Percentiles rank a stretch among this genome's conserved stretches.
Conservation (phyloP, 352 stramenopile species). For the Phytophthora idaei region DNA sequence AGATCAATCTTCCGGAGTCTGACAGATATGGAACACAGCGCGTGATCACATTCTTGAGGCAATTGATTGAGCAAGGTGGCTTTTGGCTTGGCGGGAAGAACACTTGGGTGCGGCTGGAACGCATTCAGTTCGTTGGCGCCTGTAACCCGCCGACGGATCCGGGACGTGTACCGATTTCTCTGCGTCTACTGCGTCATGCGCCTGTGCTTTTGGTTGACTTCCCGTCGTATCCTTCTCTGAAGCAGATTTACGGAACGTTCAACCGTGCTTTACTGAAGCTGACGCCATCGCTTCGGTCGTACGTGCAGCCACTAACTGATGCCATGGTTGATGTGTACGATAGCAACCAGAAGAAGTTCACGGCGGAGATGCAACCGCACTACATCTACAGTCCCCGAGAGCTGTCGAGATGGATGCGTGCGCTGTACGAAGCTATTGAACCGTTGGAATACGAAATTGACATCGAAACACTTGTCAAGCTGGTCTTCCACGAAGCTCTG, state of each 20-base stretch:
- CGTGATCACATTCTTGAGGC: conserved; percentile 99
- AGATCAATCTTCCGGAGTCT: conserved; percentile 99
- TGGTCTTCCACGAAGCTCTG: conserved; percentile 99
- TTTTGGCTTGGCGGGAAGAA: conserved; percentile 90
- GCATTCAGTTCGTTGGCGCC: conserved; percentile 97
- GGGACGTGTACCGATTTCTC: conserved; percentile 96
- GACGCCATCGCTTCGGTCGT: conserved; percentile 96
- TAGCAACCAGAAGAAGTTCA: conserved; percentile 96
- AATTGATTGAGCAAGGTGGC: conserved; percentile 97
- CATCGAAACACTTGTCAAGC: conserved; percentile 95
- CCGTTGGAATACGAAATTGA: conserved; percentile 95
- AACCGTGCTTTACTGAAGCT: conserved; percentile 98
- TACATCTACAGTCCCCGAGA: conserved; percentile 99
- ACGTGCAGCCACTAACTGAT: conserved; percentile 96
- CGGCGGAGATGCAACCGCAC: conserved; percentile 93
- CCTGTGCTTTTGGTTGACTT: conserved; percentile 99
- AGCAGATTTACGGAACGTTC: conserved; percentile 99
- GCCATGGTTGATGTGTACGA: conserved; percentile 99
- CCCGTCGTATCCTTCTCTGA: conserved; percentile 94
- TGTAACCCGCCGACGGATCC: conserved; percentile 99
- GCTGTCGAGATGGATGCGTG: conserved; percentile 98
- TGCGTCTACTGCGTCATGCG: conserved; percentile 98
- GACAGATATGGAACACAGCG: conserved; percentile 99
- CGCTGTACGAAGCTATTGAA: conserved; percentile 98
- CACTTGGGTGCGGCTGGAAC: conserved; percentile 91